Conservation (phyloP, 768 basidiomycete species). For the Podaxis carcinomalis region DNA sequence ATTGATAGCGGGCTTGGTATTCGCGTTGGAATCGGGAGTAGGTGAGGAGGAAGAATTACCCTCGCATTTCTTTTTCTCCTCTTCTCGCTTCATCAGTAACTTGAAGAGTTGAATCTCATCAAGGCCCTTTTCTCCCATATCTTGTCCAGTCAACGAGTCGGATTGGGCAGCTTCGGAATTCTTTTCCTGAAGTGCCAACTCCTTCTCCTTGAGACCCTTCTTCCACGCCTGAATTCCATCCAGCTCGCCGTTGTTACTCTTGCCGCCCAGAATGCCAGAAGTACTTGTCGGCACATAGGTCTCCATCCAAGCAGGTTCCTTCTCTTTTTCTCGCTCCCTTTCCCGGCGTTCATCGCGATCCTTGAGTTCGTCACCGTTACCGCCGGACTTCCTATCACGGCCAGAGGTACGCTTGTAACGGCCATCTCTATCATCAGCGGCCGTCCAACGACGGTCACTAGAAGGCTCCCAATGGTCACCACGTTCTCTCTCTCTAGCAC, state of each 20-base stretch:
- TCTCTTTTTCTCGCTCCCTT: conserved; percentile 67
- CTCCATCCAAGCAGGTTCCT: conserved; percentile 93
- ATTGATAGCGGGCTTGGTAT: not conserved
- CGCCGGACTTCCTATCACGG: conserved; percentile 51
- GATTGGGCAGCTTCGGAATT: conserved; percentile 15
- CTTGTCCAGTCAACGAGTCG: conserved; percentile 5
- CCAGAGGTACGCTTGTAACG: conserved; percentile 55
- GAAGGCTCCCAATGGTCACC: conserved; percentile 43
- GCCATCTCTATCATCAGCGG: conserved; percentile 65
- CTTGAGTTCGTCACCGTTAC: conserved; percentile 34
- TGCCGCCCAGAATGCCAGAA: conserved; percentile 62
- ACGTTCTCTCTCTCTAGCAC: conserved; percentile 38
- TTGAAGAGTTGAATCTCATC: conserved; percentile 87
- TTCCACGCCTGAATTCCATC: conserved; percentile 89
- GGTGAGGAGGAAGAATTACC: conserved; percentile 8
- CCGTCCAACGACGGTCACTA: conserved; percentile 52
- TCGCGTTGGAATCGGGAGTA: not conserved
- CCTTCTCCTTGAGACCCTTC: conserved; percentile 76
- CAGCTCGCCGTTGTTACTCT: conserved; percentile 57
- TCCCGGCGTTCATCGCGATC: conserved; percentile 47
- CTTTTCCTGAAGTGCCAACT: conserved; percentile 44
- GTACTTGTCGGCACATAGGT: conserved; percentile 67
- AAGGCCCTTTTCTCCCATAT: conserved; percentile 24
- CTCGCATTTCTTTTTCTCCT: conserved; percentile 40
- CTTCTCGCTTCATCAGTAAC: conserved; percentile 77